Base-by-base conservation (phyloP, 1,284 basidiomycete species). In the Pseudozyma thailandica region DNA sequence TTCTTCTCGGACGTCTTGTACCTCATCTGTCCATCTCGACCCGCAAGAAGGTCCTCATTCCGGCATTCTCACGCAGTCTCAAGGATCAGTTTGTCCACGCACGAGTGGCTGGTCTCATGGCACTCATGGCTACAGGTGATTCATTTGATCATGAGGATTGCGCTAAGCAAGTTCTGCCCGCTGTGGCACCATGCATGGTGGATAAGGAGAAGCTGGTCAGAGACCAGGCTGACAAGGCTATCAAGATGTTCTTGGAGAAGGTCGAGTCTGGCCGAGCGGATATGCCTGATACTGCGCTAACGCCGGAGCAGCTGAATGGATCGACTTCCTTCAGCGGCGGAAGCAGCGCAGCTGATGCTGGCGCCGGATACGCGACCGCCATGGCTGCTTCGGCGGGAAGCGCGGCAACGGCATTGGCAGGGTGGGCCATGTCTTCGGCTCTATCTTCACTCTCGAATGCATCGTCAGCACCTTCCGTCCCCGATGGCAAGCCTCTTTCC, bases 31-130 rank as follows among this genome's bases (percentile, higher is more conserved):
- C 91, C 1, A 88, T 91, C 59, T 90, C 92, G 73, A 98, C 95
- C 6, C 93, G 94, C 81, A 89, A 90, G 70, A 98, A 97, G 80
- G 93, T 99, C 10, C 88, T 99, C 2, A 91, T 98, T 0, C 93
- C 95, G 1, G 96, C 96, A 1, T 98, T 98, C 82, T 88, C 91
- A 1, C 88, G 93, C 53, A 92, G 92, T 9, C 84, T 98, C 45
- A 94, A 94, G 79, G 96, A 98, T 82, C 84, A 89, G 0, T 98
- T 98, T 81, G 90, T 94, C 0, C 95, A 96, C 81, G 91, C 93
- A 1, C 88, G 96, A 27, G 93, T 97, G 0, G 95, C 95, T 0
- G 96, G 93, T 0, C 84, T 98, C 41, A 94, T 95, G 92, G 92
- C 94, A 15, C 89, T 98, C 74, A 95, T 94, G 90, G 94, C 95